Base-by-base conservation (phyloP, 192 early-diverging fungal species). In the Linnemannia zychae region DNA sequence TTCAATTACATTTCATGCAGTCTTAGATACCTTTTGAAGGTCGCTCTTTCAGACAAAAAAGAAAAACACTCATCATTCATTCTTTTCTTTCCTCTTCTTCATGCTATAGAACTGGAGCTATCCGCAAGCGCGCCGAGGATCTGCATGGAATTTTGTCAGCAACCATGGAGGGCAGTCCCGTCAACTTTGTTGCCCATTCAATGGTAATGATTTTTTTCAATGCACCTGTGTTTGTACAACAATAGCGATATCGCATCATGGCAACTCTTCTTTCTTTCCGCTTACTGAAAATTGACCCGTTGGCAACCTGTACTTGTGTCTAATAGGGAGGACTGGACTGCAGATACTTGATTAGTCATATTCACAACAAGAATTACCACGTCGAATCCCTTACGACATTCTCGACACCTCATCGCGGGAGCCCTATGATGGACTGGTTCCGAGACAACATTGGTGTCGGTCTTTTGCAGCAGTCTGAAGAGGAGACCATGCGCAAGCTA, bases 341-440 rank as follows among this genome's bases (percentile, higher is more conserved):
- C 67, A 91, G 98, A 77, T 99, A 97, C 88, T 82, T 99, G 44
- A 94, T 99, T 68, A 91, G 95, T 17, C 97, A 97, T 87, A 90
- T 98, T 48, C 90, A 91, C 4, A 89, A 93, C 44, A 90, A 90
- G 76, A 80, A 90, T n/a, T 97, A 95, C 78, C 70, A 87, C 20
- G 93, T 97, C 9, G 90, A 90, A 22, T 96, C 97, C 9, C 87
- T 99, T 48, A 97, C 98, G 1, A 99, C 97, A 0, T 90, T 99
- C 57, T 96, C 95, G 15, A 99, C 98, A 9, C 98, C 98, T 48
- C 98, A 99, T 83, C 94, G 96, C 50, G 98, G 98, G 28, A 94
- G 92, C 52, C 92, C 95, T 16, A 94, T 99, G 85, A 99, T 98
- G 97, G 97, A 98, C 89, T 98, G 95, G 94, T 96, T 94, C 71